Percentiles rank a stretch among this genome's conserved stretches.
phyloP scores from a whole-genome alignment of 23 red algal species.

The Chondrus crispus region DNA sequence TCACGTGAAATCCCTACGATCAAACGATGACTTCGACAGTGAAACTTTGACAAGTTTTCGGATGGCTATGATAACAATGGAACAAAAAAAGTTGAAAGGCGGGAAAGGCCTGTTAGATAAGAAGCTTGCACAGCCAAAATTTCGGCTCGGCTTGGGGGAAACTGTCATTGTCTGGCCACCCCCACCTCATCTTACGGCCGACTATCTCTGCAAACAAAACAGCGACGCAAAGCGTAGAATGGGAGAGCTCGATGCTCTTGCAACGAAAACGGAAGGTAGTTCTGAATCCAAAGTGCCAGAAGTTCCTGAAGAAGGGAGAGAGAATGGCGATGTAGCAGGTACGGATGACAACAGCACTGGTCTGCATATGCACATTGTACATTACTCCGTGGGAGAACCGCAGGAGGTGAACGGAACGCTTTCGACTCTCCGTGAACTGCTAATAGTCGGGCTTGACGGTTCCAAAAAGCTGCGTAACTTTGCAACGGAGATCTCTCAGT shows the following conservation, averaged over 20 bases:
- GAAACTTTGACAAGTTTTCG: no score
- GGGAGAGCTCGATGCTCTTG: neutral
- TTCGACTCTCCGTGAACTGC: neutral
- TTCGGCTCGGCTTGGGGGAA: constrained; percentile 5
- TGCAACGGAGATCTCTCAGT: neutral
- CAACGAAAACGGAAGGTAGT: no score
- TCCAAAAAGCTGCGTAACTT: neutral
- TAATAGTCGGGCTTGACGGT: neutral
- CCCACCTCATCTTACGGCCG: constrained; percentile 7
- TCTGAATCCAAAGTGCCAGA: no score
- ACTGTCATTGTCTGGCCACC: constrained; percentile 23
- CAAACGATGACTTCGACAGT: neutral
- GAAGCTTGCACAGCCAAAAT: neutral
- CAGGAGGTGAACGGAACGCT: neutral
- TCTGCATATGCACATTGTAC: neutral
- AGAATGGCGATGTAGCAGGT: neutral
- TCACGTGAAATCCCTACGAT: neutral
- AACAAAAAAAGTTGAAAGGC: neutral
- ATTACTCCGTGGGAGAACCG: constrained; percentile 22
- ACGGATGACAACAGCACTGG: neutral
- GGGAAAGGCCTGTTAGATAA: neutral
- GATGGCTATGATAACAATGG: neutral
- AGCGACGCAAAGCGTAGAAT: neutral
- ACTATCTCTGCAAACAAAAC: neutral
- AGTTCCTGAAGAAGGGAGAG: neutral